Evolutionary conservation across 805 yeast species (phyloP).

Genomic region (Candida sithepensis): DNA sequence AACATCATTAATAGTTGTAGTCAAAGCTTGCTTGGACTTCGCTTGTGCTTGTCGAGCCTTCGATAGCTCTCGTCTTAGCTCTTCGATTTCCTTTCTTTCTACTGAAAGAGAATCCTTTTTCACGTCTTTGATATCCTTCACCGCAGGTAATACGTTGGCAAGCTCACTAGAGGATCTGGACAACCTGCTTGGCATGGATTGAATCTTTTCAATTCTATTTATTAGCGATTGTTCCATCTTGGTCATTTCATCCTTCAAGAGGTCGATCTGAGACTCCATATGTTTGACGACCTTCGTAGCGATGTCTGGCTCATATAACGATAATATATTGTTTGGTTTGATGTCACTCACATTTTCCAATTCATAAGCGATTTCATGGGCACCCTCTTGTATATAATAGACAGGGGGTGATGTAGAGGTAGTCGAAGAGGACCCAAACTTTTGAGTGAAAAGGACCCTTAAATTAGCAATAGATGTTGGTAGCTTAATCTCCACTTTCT

Average conservation of each 20-base stretch:
- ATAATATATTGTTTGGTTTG: conserved; percentile 53
- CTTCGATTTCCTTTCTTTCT: conserved; percentile 33
- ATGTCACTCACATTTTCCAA: conserved; percentile 74
- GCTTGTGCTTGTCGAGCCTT: conserved; percentile 55
- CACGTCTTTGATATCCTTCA: not conserved
- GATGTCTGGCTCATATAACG: conserved; percentile 46
- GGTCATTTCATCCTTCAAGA: conserved; percentile 25
- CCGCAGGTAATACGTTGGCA: not conserved
- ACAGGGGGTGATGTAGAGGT: conserved; percentile 65
- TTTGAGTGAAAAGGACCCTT: conserved; percentile 77
- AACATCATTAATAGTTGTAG: conserved; percentile 41
- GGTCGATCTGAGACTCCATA: conserved; percentile 26
- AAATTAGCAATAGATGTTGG: conserved; percentile 52
- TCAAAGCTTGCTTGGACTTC: conserved; percentile 39
- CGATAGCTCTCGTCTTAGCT: conserved; percentile 55
- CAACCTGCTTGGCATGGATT: conserved; percentile 15
- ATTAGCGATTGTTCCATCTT: conserved; percentile 24
- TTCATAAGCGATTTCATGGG: conserved; percentile 65
- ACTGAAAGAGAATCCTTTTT: conserved; percentile 2
- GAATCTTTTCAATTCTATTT: conserved; percentile 23
- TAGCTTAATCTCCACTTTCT: conserved; percentile 43
- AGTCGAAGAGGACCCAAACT: conserved; percentile 74
- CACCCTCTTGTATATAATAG: conserved; percentile 63
- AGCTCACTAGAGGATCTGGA: conserved; percentile 1
- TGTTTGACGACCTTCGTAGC: conserved; percentile 21